Evolutionary conservation across 2,329 filamentous ascomycete species (phyloP).

Genomic region (Penicillium olsonii): DNA sequence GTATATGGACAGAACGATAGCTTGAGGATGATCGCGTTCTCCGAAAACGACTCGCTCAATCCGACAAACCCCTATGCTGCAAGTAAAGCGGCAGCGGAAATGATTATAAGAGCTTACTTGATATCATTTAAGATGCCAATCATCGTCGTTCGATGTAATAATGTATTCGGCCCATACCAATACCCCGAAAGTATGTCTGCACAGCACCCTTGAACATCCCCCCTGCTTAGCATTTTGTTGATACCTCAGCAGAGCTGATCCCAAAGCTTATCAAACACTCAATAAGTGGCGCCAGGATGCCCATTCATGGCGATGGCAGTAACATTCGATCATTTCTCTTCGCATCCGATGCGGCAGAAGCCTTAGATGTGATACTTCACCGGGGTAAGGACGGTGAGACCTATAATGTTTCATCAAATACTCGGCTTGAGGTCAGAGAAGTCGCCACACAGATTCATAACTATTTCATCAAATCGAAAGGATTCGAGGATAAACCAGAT

Average conservation of each 20-base stretch:
- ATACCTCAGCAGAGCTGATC: slow-evolving; percentile 60
- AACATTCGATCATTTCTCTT: slow-evolving; percentile 76
- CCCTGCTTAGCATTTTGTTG: no score
- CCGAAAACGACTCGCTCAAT: slow-evolving; percentile 72
- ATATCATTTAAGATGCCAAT: slow-evolving; percentile 79
- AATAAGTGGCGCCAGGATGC: slow-evolving; percentile 55
- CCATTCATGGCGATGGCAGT: slow-evolving; percentile 74
- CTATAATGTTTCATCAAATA: slow-evolving; percentile 79
- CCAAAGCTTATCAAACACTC: slow-evolving; percentile 70
- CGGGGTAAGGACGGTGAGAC: slow-evolving; percentile 71
- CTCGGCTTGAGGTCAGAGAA: slow-evolving; percentile 74
- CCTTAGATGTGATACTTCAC: slow-evolving; percentile 82
- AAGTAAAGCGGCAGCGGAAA: slow-evolving; percentile 79
- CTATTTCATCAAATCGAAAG: slow-evolving; percentile 60
- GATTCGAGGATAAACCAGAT: slow-evolving; percentile 53
- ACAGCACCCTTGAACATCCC: no score
- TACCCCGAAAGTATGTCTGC: slow-evolving; percentile 79
- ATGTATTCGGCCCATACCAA: slow-evolving; percentile 83
- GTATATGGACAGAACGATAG: slow-evolving; percentile 72
- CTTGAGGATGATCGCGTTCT: slow-evolving; percentile 13
- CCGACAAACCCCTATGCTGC: slow-evolving; percentile 83
- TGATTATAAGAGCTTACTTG: slow-evolving; percentile 83
- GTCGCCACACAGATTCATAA: slow-evolving; percentile 67
- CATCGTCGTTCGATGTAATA: slow-evolving; percentile 80
- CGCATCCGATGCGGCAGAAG: slow-evolving; percentile 76